Evolutionary conservation across 176 grass and related monocot species (phyloP).

Genomic region (Oryza officinalis): DNA sequence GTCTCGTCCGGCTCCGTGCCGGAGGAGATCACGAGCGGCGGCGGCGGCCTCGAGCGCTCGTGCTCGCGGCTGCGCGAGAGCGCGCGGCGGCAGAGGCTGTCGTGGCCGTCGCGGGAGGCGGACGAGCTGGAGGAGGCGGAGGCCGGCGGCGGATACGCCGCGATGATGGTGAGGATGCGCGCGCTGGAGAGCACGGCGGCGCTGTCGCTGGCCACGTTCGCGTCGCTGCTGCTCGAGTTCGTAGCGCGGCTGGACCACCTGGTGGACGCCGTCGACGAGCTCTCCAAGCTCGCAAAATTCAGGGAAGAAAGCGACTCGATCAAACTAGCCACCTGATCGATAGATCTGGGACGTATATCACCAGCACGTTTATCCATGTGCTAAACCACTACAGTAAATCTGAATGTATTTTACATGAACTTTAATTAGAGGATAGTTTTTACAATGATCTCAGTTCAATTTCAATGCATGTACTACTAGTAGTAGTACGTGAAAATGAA

Average conservation of each 20-base stretch:
- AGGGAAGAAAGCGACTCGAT: background rate
- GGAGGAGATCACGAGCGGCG: background rate
- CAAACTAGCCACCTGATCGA: background rate
- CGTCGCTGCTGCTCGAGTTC: constrained; percentile 57
- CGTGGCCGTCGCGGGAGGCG: constrained; percentile 50
- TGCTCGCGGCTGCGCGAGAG: background rate
- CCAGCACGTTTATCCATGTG: too few species aligned
- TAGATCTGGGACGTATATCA: too few species aligned
- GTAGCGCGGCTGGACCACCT: constrained; percentile 56
- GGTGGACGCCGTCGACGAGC: constrained; percentile 45
- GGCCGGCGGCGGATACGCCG: background rate
- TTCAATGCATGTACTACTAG: too few species aligned
- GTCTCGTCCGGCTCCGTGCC: background rate
- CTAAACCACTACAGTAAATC: too few species aligned
- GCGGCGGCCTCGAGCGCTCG: background rate
- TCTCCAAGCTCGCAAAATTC: background rate
- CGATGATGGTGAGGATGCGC: constrained; percentile 16
- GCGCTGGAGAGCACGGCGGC: constrained; percentile 40
- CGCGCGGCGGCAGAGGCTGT: constrained; percentile 19
- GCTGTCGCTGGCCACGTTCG: constrained; percentile 48
- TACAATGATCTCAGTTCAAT: too few species aligned
- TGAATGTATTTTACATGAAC: too few species aligned
- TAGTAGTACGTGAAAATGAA: too few species aligned
- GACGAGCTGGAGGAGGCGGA: constrained; percentile 37
- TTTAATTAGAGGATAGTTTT: too few species aligned